Evolutionary conservation across 495 filamentous ascomycete species (phyloP), one percentile per base, ranked within the genome.

Genomic region (Clavariopsis aquatica): DNA sequence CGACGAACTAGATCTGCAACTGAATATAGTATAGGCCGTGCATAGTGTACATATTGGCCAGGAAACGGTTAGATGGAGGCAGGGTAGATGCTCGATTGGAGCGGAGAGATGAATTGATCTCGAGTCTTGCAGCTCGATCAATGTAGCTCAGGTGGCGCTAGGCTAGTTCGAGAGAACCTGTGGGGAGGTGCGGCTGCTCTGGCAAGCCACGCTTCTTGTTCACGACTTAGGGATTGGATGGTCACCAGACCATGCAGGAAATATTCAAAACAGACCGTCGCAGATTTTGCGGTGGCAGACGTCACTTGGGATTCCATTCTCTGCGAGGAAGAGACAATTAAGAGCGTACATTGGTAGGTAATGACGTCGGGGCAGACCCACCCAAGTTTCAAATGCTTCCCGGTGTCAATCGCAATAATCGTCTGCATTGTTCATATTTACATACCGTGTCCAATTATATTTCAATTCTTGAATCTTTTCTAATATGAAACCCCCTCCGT

Each of bases 11-110:
- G 60, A 63, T 63, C 60, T 63, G 61, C 52, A 57, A 6, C 38
- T 28, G 19, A 52, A 26, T 36, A 64, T 47, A 26, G 27, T 38
- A 4, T 19, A 52, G n/a, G 52, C 51, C 41, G 61, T 47, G 51
- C 24, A 63, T 63, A 31, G 47, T 63, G 60, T 49, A 52, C 17
- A 38, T 34, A 49, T 57, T 52, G 61, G 43, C 23, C 41, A 9
- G 34, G 52, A 51, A 41, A 26, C 17, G 43, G 19, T 26, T 15
- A 31, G 45, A 19, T 20, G 28, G 8, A 6, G 13, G 3, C 10
- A n/a, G 57, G 7, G 9, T 12, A 2, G 5, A 20, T 24, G 36
- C 10, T 45, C 24, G 23, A 63, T 63, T 63, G 52, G 60, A 22
- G 51, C 15, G 22, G 52, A 24, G 9, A 23, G 51, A 23, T 54